Base-by-base conservation (phyloP, 2,329 filamentous ascomycete genomes). In the Alternaria arbusti region DNA sequence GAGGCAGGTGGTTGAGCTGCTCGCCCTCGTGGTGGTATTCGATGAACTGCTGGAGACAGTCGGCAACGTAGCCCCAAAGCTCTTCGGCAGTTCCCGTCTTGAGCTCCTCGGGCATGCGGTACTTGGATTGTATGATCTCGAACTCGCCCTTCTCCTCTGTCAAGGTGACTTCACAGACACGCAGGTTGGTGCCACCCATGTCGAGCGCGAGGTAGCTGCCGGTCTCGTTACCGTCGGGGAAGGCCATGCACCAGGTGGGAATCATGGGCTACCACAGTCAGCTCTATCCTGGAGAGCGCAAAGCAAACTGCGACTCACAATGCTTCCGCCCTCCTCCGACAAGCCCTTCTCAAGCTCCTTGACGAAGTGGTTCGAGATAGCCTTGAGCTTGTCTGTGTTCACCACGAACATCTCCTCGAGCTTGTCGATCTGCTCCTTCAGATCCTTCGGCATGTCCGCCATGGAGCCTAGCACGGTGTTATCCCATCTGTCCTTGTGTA, bases 121-220 rank as follows among this genome's bases (percentile, higher is more conserved):
- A 98, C 83, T 97, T 97, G 74, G 94, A 96, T 83, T 97, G 95
- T 70, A 94, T 94, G 75, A 97, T 97, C 77, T 97, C 93, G 81
- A 97, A 97, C 78, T 96, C 93, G 57, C 93, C 95, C 83, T 94
- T 94, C 76, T 92, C 88, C 61, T 97, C 90, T 17, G 92, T 93
- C 76, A 98, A 84, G 61, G 90, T 93, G 77, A 98, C 95, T 82
- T 97, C 92, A 82, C 95, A 98, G 70, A 98, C 94, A 79, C 95
- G 91, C 64, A 98, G 84, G 82, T 97, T 97, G 75, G 95, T 98
- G 74, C 95, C 95, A 65, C 95, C 95, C 92, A 98, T 97, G 78
- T 98, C 95, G 57, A 98, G 86, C 66, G 95, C 94, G 51, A 98
- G 86, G 80, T 89, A 97, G 25, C 90, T 95, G 67, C 95, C 95